Conservation (phyloP, 371 early-diverging fungal species). For the Apophysomyces variabilis region DNA sequence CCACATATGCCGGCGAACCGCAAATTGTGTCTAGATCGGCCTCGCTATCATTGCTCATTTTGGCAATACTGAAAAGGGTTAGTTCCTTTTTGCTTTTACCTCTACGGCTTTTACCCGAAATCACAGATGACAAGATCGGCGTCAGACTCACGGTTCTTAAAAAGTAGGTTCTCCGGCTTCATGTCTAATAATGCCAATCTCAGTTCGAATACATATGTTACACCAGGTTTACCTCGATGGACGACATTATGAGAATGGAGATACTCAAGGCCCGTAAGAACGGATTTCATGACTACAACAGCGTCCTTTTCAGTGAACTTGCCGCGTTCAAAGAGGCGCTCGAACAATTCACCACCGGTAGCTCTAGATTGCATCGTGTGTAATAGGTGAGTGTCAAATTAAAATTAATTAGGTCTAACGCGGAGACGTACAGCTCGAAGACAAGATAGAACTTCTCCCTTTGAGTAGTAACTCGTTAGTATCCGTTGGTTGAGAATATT, state of each 20-base stretch:
- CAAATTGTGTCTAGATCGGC: slow-evolving; percentile 59
- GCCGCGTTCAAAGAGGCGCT: slow-evolving; percentile 82
- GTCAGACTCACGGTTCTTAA: slow-evolving; percentile 59
- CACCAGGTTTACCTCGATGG: slow-evolving; percentile 60
- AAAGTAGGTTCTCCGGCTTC: slow-evolving; percentile 85
- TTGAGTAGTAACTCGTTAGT: slow-evolving; percentile 10
- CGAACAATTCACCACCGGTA: slow-evolving; percentile 92
- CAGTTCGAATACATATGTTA: not conserved
- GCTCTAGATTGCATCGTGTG: slow-evolving; percentile 41
- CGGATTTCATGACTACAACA: slow-evolving; percentile 66
- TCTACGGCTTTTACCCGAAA: slow-evolving; percentile 55
- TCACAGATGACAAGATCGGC: slow-evolving; percentile 69
- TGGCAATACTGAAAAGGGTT: slow-evolving; percentile 56
- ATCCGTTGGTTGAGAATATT: not conserved
- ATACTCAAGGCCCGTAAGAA: slow-evolving; percentile 71
- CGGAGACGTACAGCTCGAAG: slow-evolving; percentile 73
- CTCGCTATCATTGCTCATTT: slow-evolving; percentile 46
- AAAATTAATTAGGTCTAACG: not conserved
- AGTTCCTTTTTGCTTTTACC: not conserved
- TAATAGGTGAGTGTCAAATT: not conserved
- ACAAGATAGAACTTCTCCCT: slow-evolving; percentile 88
- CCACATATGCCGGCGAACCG: slow-evolving; percentile 65
- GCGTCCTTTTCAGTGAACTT: slow-evolving; percentile 91
- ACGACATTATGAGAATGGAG: slow-evolving; percentile 77
- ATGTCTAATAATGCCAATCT: slow-evolving; percentile 58